phyloP scores from a whole-genome alignment of 192 early-diverging fungal species.

The Gryganskiella cystojenkinii region DNA sequence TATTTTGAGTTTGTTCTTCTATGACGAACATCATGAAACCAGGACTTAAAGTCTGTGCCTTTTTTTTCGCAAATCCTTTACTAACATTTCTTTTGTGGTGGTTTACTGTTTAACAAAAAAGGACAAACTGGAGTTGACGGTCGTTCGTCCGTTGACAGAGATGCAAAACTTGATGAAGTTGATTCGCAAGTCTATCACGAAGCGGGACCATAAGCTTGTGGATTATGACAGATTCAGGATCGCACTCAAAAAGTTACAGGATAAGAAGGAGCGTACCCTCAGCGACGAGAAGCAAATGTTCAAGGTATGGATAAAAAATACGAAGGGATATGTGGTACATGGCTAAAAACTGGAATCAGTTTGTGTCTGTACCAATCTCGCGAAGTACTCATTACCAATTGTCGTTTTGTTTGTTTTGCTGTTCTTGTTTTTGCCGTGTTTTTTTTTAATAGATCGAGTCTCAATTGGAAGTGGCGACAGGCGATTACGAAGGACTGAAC shows the following conservation, averaged over 20 bases:
- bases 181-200: slow-evolving; percentile 87
- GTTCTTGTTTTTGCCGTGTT: background rate
- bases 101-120: slow-evolving; percentile 13
- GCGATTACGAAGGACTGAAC: slow-evolving; percentile 89
- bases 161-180: slow-evolving; percentile 78
- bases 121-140: slow-evolving; percentile 77
- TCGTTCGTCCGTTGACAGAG: slow-evolving; percentile 82
- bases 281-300: slow-evolving; percentile 75
- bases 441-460: slow-evolving; percentile 61
- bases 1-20: background rate
- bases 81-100: background rate
- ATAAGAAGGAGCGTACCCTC: slow-evolving; percentile 68
- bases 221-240: slow-evolving; percentile 91
- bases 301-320: slow-evolving; percentile 49
- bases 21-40: background rate
- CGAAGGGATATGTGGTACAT: too few species aligned
- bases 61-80: background rate
- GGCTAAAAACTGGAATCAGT: too few species aligned
- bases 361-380: too few species aligned
- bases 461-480: slow-evolving; percentile 80
- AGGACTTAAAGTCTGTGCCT: too few species aligned
- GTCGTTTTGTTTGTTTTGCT: background rate
- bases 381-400: background rate
- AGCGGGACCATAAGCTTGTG: slow-evolving; percentile 90
- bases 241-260: slow-evolving; percentile 78